These are phyloP conservation scores for Colletotrichum destructivum DNA, from an alignment of 2,329 filamentous ascomycete species.

Conservation along the genomic window DNA sequence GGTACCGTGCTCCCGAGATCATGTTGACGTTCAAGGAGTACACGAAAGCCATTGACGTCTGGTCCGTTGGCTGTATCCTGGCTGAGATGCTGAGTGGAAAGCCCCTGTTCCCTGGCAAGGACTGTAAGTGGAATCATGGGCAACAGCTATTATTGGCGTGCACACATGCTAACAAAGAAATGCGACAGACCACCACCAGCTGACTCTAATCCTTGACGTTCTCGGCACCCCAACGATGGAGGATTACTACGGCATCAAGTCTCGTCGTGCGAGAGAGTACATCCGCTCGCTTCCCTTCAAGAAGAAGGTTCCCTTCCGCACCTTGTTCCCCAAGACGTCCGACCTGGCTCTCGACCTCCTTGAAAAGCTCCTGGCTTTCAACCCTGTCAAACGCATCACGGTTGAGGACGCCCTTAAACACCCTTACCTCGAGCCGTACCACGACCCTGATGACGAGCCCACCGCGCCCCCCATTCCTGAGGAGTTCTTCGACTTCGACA, in stretches of 20 bases:
- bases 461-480: conserved; percentile 97
- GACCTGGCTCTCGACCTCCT: conserved; percentile 93
- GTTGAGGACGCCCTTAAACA: conserved; percentile 98
- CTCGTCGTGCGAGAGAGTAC: conserved; percentile 95
- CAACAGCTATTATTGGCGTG: background rate
- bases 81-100: conserved; percentile 99
- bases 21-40: conserved; percentile 99
- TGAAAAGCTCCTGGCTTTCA: conserved; percentile 97
- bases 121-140: conserved; percentile 75
- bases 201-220: conserved; percentile 96
- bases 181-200: conserved; percentile 89
- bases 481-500: conserved; percentile 99
- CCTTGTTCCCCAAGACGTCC: conserved; percentile 99
- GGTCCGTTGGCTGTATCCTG: conserved; percentile 98
- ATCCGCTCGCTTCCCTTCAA: conserved; percentile 98
- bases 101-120: conserved; percentile 97
- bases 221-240: conserved; percentile 99
- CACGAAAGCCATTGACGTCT: conserved; percentile 99
- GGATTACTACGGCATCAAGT: conserved; percentile 99
- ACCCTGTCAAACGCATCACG: conserved; percentile 98
- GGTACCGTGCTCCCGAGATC: conserved; percentile 99
- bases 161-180: conserved; percentile 27
- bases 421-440: conserved; percentile 98
- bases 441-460: conserved; percentile 98
- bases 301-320: conserved; percentile 99